Evolutionary conservation across 495 filamentous ascomycete genomes (phyloP), one percentile per base, ranked within the genome.

Genomic region (Penicillium herquei): DNA sequence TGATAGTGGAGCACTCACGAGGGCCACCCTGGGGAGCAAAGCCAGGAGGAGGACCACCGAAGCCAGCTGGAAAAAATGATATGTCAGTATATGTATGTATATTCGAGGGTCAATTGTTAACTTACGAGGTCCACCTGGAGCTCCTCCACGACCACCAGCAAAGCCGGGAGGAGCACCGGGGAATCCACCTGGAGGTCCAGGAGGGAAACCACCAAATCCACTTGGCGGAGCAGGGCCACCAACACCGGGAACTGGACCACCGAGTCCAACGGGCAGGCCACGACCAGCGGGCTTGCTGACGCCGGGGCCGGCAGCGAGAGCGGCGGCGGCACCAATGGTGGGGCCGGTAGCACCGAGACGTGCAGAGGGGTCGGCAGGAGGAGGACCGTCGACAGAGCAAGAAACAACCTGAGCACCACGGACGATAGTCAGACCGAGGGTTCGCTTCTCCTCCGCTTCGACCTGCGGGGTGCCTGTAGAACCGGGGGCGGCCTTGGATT

Each of bases 371-470:
- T 99, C 95, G 54, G 92, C 89, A 18, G 94, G 92, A n/a, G 94
- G 94, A 34, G 94, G 93, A 58, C 91, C 95, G 62, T 98, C 94
- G 52, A 98, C 93, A 3, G 94, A 96, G 58, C 94, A 85, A 26
- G 92, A 95, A 42, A 98, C 86, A 44, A 99, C 93, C 62, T 95
- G 86, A 34, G 92, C 88, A 59, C 94, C 94, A 56, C 94, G 92
- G 56, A 98, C 82, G 56, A 99, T 99, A 39, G 91, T 96, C 55
- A 99, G 81, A 55, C 94, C 94, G 35, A 99, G 81, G 9, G 89
- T 94, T 56, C 94, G 89, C 81, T 98, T 98, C 74, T 99, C 95
- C 75, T 98, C 92, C 10, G 89, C 84, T 77, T 96, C 91, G 58
- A 94, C 78, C 44, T 87, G 80, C 46, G 86, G 80, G 46, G 76